phyloP scores from a whole-genome alignment of 495 filamentous ascomycete genomes.

The Aspergillus funiculosus region DNA sequence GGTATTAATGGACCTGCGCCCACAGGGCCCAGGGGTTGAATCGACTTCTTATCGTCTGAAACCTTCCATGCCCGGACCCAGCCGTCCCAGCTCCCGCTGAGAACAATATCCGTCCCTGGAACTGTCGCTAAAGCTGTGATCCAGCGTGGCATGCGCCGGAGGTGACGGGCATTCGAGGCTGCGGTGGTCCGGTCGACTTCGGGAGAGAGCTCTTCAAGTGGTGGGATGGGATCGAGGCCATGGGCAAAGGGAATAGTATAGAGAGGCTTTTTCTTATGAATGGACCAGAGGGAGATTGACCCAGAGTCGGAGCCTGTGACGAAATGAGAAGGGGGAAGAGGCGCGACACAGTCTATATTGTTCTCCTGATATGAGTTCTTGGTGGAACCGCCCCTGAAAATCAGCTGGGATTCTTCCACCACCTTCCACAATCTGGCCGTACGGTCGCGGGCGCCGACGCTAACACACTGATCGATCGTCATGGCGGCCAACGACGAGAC shows the following conservation, averaged over 20 bases:
- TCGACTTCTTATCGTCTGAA: conserved; percentile 71
- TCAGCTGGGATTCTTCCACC: conserved; percentile 86
- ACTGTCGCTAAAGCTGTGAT: conserved; percentile 84
- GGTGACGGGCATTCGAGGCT: conserved; percentile 44
- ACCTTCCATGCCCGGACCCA: conserved; percentile 78
- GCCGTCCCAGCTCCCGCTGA: conserved; percentile 94
- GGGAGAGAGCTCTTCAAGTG: conserved; percentile 65
- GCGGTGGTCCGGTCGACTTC: conserved; percentile 58
- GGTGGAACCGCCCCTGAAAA: conserved; percentile 77
- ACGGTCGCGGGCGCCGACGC: conserved; percentile 82
- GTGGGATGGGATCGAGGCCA: conserved; percentile 61
- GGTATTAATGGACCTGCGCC: conserved; percentile 32
- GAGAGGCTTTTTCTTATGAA: conserved; percentile 94
- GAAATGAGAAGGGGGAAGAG: conserved; percentile 85
- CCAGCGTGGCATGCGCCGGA: conserved; percentile 59
- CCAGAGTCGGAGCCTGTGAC: conserved; percentile 92
- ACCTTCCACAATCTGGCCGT: conserved; percentile 97
- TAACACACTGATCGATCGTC: conserved; percentile 79
- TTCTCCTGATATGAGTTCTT: conserved; percentile 62
- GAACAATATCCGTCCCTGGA: conserved; percentile 78
- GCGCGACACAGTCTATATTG: conserved; percentile 81
- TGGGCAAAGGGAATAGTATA: conserved; percentile 74
- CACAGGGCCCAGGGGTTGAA: conserved; percentile 65
- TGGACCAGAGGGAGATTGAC: conserved; percentile 74
- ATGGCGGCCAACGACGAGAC: conserved; percentile 78